Evolutionary conservation across 1,284 basidiomycete species (phyloP).

Genomic region (Trichosporon sp.): DNA sequence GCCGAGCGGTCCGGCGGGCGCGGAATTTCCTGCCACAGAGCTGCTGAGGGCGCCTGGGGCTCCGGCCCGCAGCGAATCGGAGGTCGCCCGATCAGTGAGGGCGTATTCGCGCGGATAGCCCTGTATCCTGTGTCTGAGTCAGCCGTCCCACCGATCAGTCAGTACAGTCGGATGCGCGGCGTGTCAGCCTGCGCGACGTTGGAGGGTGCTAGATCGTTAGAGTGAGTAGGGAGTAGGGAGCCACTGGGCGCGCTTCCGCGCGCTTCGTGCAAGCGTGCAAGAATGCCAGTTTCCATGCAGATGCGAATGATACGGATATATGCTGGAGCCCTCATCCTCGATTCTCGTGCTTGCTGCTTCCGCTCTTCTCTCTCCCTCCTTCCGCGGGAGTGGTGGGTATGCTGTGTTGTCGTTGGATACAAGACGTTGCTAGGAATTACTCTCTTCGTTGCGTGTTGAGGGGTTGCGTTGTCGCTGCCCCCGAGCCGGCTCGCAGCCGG

Average conservation of each 20-base stretch:
- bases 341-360: background rate
- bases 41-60: background rate
- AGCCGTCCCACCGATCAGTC: background rate
- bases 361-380: background rate
- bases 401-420: background rate
- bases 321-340: background rate
- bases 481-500: too few relatives aligned
- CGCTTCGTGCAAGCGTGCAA: background rate
- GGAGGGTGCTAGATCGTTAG: too few relatives aligned
- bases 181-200: too few relatives aligned
- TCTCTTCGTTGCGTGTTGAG: background rate
- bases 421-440: background rate
- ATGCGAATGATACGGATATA: slow-evolving; percentile 7
- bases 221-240: too few relatives aligned
- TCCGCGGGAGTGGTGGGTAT: background rate
- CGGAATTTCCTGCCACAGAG: background rate
- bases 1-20: background rate
- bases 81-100: background rate
- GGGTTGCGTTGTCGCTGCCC: too few relatives aligned
- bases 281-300: slow-evolving; percentile 5
- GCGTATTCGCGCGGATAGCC: background rate
- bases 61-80: background rate
- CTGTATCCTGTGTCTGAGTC: background rate
- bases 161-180: too few relatives aligned
- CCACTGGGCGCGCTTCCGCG: background rate